phyloP scores from a whole-genome alignment of 805 yeast species.

The Yamadazyma tumulicola region DNA sequence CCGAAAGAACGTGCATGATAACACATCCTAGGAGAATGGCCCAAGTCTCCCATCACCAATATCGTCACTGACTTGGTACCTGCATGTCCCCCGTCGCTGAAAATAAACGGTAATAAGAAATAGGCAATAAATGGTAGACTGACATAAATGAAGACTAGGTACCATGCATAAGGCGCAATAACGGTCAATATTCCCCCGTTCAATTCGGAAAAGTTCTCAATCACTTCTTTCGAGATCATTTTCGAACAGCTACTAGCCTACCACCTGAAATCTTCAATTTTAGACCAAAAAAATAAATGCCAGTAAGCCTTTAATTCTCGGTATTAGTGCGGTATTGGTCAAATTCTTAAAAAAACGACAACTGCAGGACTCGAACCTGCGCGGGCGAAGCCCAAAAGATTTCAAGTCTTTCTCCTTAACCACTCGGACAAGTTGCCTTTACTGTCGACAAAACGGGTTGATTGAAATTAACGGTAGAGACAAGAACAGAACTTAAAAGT shows the following conservation, averaged over 20 bases:
- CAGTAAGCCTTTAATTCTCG: no score
- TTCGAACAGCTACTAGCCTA: no score
- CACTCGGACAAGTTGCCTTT: conserved; percentile 45
- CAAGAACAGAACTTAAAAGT: no score
- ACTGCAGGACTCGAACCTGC: conserved; percentile 51
- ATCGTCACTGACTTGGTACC: conserved; percentile 53
- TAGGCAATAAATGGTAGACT: conserved; percentile 35
- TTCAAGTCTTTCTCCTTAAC: conserved; percentile 48
- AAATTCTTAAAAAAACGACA: conserved; percentile 33
- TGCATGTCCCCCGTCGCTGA: neutral
- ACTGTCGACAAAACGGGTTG: no score
- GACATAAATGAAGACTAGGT: conserved; percentile 44
- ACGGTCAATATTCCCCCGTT: no score
- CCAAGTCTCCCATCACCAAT: conserved; percentile 87
- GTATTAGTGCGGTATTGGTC: no score
- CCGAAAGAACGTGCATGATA: conserved; percentile 83
- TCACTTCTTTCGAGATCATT: neutral
- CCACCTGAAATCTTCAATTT: no score
- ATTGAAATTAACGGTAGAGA: no score
- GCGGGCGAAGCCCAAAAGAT: conserved; percentile 50
- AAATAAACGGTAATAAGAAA: conserved; percentile 6
- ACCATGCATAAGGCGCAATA: conserved; percentile 46
- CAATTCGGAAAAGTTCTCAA: no score
- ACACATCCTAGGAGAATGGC: conserved; percentile 92
- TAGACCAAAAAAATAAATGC: no score